These are phyloP conservation scores for Scutellaria minor DNA, from an alignment of 257 asterid species.

Conservation along the genomic window DNA sequence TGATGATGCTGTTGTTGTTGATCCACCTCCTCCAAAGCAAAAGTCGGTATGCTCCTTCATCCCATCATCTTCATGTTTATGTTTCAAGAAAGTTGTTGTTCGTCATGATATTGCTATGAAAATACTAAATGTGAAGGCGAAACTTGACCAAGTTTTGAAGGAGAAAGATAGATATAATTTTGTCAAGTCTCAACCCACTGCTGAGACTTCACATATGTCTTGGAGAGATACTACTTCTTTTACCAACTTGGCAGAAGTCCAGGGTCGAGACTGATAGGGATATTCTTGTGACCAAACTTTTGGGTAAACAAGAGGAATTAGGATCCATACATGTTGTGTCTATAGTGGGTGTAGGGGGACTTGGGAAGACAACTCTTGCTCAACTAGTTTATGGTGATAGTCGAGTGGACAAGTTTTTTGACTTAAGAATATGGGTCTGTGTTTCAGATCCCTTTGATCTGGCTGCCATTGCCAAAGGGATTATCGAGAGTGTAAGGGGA, in stretches of 20 bases:
- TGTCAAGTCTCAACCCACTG: not conserved
- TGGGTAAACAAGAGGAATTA: not conserved
- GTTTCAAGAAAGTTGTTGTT: not conserved
- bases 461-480: not conserved
- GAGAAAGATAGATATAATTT: not conserved
- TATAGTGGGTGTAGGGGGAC: conserved; percentile 13
- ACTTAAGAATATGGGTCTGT: conserved; percentile 1
- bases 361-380: conserved; percentile 24
- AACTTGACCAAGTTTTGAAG: not conserved
- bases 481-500: not conserved
- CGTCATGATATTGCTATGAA: conserved; percentile 1
- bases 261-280: not conserved
- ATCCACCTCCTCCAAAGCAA: not conserved
- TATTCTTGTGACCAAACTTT: not conserved
- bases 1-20: not conserved
- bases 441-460: conserved; percentile 16
- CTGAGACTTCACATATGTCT: not conserved
- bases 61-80: not conserved
- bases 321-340: not conserved
- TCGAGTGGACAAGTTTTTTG: not conserved
- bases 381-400: conserved; percentile 8
- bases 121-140: not conserved
- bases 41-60: not conserved
- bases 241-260: not conserved
- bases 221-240: not conserved